Evolutionary conservation across 176 grass and related monocot genomes (phyloP).

Genomic region (Oryza coarctata): DNA sequence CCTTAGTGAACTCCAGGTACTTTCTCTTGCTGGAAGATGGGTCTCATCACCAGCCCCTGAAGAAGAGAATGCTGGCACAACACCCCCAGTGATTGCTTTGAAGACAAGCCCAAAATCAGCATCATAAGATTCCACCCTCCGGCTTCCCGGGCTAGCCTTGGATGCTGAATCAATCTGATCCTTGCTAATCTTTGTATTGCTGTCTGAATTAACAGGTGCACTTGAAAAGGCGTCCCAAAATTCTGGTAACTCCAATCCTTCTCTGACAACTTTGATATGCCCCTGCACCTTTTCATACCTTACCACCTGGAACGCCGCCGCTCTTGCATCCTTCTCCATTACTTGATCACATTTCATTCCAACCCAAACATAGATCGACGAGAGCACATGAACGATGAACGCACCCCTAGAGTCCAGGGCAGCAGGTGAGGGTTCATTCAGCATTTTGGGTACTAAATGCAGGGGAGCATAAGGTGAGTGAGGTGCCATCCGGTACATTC

Average conservation of each 20-base stretch:
- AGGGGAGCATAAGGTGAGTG: conserved; percentile 86
- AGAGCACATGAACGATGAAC: conserved; percentile 85
- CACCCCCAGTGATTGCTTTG: conserved; percentile 82
- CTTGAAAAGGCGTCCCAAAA: conserved; percentile 91
- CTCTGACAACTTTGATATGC: conserved; percentile 59
- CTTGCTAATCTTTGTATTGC: conserved; percentile 51
- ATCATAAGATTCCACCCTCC: conserved; percentile 74
- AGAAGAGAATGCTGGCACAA: conserved; percentile 84
- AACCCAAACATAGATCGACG: conserved; percentile 94
- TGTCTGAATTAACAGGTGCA: conserved; percentile 52
- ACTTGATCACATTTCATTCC: conserved; percentile 68
- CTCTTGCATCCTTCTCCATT: conserved; percentile 94
- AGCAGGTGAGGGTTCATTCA: conserved; percentile 69
- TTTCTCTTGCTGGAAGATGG: conserved; percentile 89
- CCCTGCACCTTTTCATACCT: conserved; percentile 98
- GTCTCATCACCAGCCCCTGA: conserved; percentile 67
- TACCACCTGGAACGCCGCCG: conserved; percentile 82
- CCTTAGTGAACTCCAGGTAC: conserved; percentile 76
- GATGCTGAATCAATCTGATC: conserved; percentile 55
- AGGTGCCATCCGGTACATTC: conserved; percentile 91
- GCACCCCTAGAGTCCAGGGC: conserved; percentile 90
- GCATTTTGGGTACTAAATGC: conserved; percentile 93
- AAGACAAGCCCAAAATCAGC: conserved; percentile 79
- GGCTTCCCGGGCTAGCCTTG: conserved; percentile 49
- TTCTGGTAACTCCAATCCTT: conserved; percentile 76